Evolutionary conservation across 805 yeast species (phyloP), one percentile per base, ranked within the genome.

Genomic region (Wickerhamomyces bovis): DNA sequence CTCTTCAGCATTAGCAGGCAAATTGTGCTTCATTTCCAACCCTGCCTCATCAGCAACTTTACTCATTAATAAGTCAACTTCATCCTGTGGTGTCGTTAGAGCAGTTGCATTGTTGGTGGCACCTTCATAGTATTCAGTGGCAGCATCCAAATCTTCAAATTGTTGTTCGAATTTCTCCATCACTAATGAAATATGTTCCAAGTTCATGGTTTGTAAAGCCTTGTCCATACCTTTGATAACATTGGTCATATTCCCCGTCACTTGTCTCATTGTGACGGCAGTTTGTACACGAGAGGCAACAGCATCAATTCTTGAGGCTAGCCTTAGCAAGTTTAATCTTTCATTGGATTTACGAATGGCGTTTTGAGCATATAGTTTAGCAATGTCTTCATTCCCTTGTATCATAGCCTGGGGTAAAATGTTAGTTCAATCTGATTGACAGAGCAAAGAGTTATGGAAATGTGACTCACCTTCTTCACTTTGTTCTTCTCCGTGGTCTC

Each of bases 21-120:
- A 78, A 43, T 88, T 84, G 57, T 90, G 97, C 57, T 83, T 83
- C 71, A 90, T 73, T 63, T 94, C 98, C 39, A 94, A 72, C 2
- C 99, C 99, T 0, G 97, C 97, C 63, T 92, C 98, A 63, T 92
- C 98, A 0, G 98, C 98, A 15, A 94, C 90, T 64, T 87, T 89
- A 60, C 76, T 89, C 86, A 92, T 77, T 61, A 92, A 71, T 50
- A 84, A 77, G 61, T 94, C 97, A 31, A 92, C 99, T 53, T 90
- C 94, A 48, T 92, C 98, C 63, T 89, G 96, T 7, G 97, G 98
- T 5, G 96, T 90, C 33, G 85, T 77, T 44, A 86, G 76, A 0
- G 97, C 97, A 58, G 87, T 89, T 45, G 94, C 88, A 47, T 83
- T 86, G 49, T 83, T 83, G 11, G 97, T 89, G 46, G 95, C 92